These are phyloP conservation scores for Zanthoxylum bungeanum DNA, from an alignment of 345 rosid species.

Conservation along the genomic window DNA sequence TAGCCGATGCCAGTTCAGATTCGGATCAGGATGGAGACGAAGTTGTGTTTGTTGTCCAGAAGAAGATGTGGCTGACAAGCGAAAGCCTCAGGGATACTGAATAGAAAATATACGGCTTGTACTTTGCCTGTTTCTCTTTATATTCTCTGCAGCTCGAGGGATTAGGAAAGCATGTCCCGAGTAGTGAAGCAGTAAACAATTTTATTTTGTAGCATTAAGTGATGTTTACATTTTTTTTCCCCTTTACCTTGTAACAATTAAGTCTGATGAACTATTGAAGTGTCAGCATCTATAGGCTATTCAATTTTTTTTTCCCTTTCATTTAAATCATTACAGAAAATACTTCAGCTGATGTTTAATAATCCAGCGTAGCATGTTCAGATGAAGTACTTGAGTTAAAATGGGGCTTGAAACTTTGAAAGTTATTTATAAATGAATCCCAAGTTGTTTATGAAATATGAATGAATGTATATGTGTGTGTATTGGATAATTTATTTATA, in stretches of 20 bases:
- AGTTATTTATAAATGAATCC: no score
- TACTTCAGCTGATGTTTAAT: slow-evolving; percentile 32
- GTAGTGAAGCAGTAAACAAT: slow-evolving; percentile 27
- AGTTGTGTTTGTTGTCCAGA: slow-evolving; percentile 53
- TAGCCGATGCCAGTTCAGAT: slow-evolving; percentile 43
- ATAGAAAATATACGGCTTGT: slow-evolving; percentile 19
- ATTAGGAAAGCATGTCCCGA: slow-evolving; percentile 18
- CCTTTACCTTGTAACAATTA: slow-evolving; percentile 34
- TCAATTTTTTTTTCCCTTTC: neutral
- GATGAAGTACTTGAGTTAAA: no score
- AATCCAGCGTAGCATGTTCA: no score
- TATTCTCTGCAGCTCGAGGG: slow-evolving; percentile 18
- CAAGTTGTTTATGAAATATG: no score
- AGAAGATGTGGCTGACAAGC: slow-evolving; percentile 85
- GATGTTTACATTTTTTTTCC: slow-evolving; percentile 23
- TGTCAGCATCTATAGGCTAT: slow-evolving; percentile 27
- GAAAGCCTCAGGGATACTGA: slow-evolving; percentile 69
- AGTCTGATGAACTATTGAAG: slow-evolving; percentile 26
- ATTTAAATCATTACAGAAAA: slow-evolving; percentile 4
- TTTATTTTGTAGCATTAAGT: slow-evolving; percentile 40
- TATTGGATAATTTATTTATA: no score
- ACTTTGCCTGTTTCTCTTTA: neutral
- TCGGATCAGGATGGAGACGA: slow-evolving; percentile 59
- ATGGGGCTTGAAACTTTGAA: slow-evolving; percentile 16
- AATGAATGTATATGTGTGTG: no score